Evolutionary conservation across 106 monocot genomes (phyloP).

Genomic region (Vanilla planifolia): DNA sequence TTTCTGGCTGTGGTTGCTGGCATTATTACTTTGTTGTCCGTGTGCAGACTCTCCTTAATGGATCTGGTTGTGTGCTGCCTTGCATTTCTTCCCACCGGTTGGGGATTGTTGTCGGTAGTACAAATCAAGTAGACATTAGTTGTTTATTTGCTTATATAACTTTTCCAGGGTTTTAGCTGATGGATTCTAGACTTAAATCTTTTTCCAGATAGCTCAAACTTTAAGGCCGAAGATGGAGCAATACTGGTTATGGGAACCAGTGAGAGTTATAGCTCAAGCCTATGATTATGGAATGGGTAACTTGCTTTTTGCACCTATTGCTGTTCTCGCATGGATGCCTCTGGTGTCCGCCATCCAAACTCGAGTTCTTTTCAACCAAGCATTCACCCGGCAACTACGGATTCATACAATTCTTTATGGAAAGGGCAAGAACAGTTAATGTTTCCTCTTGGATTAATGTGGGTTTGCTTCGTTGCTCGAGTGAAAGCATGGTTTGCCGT

Average conservation of each 20-base stretch:
- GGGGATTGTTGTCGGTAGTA: conserved; percentile 65
- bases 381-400: conserved; percentile 55
- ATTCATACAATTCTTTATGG: conserved; percentile 67
- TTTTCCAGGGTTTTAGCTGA: background rate
- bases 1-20: conserved; percentile 38
- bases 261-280: conserved; percentile 57
- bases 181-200: background rate
- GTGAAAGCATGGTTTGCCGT: background rate
- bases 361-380: conserved; percentile 77
- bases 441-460: too few species aligned
- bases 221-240: conserved; percentile 60
- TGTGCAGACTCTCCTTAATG: conserved; percentile 50
- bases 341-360: conserved; percentile 74
- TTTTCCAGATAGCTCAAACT: conserved; percentile 49
- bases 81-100: conserved; percentile 79
- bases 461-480: background rate
- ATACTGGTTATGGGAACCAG: conserved; percentile 49
- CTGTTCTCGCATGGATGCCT: conserved; percentile 74
- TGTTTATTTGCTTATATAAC: background rate
- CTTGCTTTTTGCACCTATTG: conserved; percentile 51
- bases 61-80: conserved; percentile 64
- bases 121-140: background rate
- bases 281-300: conserved; percentile 79
- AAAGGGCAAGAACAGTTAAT: conserved; percentile 55
- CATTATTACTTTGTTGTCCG: conserved; percentile 29